These are phyloP conservation scores for Penicillium cinerascens DNA, from an alignment of 495 filamentous ascomycete genomes.

Conservation along the genomic window DNA sequence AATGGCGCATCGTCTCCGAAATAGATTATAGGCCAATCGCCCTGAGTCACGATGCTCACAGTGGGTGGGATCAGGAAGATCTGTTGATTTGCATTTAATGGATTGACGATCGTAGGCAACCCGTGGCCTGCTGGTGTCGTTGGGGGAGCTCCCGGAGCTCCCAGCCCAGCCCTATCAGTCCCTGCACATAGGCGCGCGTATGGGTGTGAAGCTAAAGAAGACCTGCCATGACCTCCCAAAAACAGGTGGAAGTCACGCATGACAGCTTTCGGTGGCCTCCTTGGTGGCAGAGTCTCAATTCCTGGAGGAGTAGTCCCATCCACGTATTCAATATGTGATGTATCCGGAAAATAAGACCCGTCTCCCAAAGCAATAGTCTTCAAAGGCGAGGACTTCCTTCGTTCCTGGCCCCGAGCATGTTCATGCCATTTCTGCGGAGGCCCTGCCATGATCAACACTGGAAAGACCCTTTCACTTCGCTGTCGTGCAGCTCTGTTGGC, in stretches of 20 bases:
- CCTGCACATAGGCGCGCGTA: neutral
- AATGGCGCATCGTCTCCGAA: neutral
- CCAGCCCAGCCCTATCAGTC: neutral
- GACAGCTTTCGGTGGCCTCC: neutral
- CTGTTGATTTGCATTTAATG: neutral
- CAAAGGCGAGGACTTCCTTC: neutral
- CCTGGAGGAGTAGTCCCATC: neutral
- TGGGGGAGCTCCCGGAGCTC: neutral
- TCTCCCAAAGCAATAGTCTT: neutral
- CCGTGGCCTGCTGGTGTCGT: neutral
- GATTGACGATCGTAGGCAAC: neutral
- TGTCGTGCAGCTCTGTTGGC: neutral
- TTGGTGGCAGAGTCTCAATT: neutral
- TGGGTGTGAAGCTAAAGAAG: neutral
- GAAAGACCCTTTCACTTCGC: neutral
- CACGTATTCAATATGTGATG: neutral
- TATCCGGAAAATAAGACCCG: neutral
- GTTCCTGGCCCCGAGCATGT: neutral
- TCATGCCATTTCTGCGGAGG: neutral
- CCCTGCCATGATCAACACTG: neutral
- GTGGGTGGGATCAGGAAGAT: neutral
- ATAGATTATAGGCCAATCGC: neutral
- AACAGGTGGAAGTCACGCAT: neutral
- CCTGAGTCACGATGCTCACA: neutral
- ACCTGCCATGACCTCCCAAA: neutral